phyloP scores from a whole-genome alignment of 2,329 filamentous ascomycete genomes.

The Trichoderma asperellum region DNA sequence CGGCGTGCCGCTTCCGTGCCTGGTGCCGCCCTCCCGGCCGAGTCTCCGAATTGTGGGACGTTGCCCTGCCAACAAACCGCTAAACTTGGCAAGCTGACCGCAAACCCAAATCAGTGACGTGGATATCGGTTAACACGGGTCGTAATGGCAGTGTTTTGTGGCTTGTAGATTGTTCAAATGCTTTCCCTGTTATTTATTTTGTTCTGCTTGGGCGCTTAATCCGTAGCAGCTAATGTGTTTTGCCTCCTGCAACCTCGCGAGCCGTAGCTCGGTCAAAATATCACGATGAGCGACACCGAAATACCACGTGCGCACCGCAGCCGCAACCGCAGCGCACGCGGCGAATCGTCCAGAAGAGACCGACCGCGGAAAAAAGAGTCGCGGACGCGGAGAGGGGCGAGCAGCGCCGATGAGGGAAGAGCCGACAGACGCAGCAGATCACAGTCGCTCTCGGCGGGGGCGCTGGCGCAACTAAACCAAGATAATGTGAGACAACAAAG shows the following conservation, averaged over 20 bases:
- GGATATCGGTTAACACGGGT: conserved; percentile 21
- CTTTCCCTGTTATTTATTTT: neutral
- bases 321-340: conserved; percentile 38
- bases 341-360: conserved; percentile 40
- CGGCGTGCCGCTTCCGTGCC: conserved; percentile 16
- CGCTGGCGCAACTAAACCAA: conserved; percentile 68
- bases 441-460: conserved; percentile 52
- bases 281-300: conserved; percentile 44
- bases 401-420: conserved; percentile 43
- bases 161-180: neutral
- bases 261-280: conserved; percentile 28
- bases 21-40: conserved; percentile 24
- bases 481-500: conserved; percentile 58
- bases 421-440: conserved; percentile 35
- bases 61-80: conserved; percentile 26
- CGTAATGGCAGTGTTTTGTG: conserved; percentile 14
- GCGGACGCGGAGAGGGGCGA: conserved; percentile 39
- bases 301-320: conserved; percentile 40
- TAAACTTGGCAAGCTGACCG: conserved; percentile 18
- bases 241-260: conserved; percentile 33
- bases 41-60: neutral
- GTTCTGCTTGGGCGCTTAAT: neutral
- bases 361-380: conserved; percentile 45
- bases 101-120: conserved; percentile 24
- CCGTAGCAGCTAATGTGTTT: neutral